phyloP scores from a whole-genome alignment of 129 eudicot genomes.

The Flaveria ramosissima region DNA sequence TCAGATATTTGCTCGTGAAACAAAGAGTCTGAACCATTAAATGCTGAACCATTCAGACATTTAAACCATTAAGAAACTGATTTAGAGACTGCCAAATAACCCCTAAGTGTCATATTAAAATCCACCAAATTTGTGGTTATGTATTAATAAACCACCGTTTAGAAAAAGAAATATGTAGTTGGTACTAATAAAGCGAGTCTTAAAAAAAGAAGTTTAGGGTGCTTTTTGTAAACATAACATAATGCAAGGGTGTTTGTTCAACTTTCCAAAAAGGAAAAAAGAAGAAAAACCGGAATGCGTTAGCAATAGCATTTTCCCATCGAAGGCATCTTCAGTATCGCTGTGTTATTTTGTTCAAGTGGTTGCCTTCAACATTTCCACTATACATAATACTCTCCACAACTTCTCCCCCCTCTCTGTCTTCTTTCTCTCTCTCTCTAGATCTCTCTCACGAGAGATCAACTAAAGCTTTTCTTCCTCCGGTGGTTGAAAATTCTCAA shows the following conservation, averaged over 20 bases:
- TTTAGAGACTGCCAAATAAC: no score
- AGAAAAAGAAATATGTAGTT: no score
- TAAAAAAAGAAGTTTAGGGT: no score
- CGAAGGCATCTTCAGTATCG: constrained; percentile 37
- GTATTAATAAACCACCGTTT: no score
- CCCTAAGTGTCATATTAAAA: no score
- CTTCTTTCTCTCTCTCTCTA: constrained; percentile 46
- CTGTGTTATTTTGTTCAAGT: constrained; percentile 31
- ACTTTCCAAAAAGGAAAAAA: not conserved
- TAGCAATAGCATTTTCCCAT: constrained; percentile 17
- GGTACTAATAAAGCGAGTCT: no score
- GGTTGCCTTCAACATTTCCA: constrained; percentile 26
- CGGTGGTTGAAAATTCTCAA: constrained; percentile 15
- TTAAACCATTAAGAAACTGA: no score
- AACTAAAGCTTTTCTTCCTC: constrained; percentile 15
- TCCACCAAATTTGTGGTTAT: no score
- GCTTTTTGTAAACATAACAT: constrained; percentile 9
- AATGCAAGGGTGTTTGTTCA: constrained; percentile 18
- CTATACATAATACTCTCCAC: constrained; percentile 21
- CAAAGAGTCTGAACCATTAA: no score
- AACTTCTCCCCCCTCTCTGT: constrained; percentile 26
- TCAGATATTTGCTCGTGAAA: no score
- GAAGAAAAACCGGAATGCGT: constrained; percentile 18
- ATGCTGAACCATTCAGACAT: no score
- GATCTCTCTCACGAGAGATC: constrained; percentile 39